Evolutionary conservation across 768 basidiomycete species (phyloP).

Genomic region (Phanerochaete carnosa): DNA sequence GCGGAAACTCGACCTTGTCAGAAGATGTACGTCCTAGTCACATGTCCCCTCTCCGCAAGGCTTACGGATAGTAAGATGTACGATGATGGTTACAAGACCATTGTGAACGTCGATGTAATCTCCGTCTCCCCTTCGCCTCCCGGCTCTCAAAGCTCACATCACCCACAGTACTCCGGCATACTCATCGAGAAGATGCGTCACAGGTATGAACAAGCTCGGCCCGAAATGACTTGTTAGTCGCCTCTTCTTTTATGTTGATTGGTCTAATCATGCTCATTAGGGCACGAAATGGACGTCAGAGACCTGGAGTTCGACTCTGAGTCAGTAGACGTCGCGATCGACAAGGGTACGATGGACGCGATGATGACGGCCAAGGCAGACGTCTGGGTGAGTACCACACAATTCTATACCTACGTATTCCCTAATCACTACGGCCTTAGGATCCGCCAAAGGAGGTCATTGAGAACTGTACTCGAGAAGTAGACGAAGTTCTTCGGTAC

Average conservation of each 20-base stretch:
- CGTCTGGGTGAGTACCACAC: conserved; percentile 58
- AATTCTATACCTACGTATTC: not conserved
- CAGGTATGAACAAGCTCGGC: conserved; percentile 45
- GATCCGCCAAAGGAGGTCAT: conserved; percentile 73
- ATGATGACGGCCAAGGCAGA: conserved; percentile 84
- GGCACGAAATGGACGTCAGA: conserved; percentile 85
- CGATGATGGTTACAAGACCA: conserved; percentile 79
- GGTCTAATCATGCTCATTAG: conserved; percentile 31
- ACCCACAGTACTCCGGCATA: conserved; percentile 63
- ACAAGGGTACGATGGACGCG: conserved; percentile 92
- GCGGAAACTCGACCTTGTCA: conserved; percentile 79
- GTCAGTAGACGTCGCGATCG: conserved; percentile 77
- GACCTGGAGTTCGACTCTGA: conserved; percentile 54
- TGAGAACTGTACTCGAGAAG: conserved; percentile 69
- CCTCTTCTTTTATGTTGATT: not conserved
- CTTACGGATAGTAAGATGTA: conserved; percentile 57
- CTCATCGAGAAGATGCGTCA: conserved; percentile 72
- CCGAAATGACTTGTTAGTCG: conserved; percentile 68
- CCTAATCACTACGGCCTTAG: conserved; percentile 30
- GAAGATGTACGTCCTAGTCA: conserved; percentile 52
- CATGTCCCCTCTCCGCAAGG: not conserved
- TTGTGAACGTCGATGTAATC: conserved; percentile 75
- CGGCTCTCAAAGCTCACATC: not conserved
- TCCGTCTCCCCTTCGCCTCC: not conserved
- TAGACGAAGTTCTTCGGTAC: conserved; percentile 72